phyloP scores from a whole-genome alignment of 73 alveolate species.

The Breviolum minutum region DNA sequence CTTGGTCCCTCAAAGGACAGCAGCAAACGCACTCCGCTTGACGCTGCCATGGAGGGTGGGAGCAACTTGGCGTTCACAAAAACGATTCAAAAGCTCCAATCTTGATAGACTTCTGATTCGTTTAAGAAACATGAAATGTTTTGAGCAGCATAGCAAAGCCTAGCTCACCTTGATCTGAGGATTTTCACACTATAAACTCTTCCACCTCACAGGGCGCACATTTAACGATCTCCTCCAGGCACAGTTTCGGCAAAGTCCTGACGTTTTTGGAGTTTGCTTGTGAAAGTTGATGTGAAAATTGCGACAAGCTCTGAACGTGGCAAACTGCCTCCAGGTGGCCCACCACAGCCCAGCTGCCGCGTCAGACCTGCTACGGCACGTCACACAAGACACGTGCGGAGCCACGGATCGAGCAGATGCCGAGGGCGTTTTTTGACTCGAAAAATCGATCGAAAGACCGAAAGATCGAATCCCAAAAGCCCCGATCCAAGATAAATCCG shows the following conservation, averaged over 20 bases:
- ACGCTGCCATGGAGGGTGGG: slow-evolving; percentile 73
- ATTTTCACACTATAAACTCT: slow-evolving; percentile 67
- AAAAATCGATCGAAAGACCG: neutral
- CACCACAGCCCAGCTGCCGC: slow-evolving; percentile 54
- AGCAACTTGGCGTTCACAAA: neutral
- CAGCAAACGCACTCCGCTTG: slow-evolving; percentile 18
- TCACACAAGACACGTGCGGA: neutral
- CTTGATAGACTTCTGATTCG: neutral
- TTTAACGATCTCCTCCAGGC: slow-evolving; percentile 59
- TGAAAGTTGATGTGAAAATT: too few species aligned
- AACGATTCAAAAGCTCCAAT: neutral
- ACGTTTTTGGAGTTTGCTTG: neutral
- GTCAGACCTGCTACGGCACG: slow-evolving; percentile 33
- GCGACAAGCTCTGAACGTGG: neutral
- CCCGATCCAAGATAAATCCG: neutral
- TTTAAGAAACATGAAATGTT: neutral
- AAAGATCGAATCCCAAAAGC: neutral
- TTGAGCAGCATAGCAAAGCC: neutral
- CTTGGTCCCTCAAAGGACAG: neutral
- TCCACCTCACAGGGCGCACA: slow-evolving; percentile 75
- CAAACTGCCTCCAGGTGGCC: slow-evolving; percentile 17
- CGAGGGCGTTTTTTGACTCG: too few species aligned
- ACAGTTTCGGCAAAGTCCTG: neutral
- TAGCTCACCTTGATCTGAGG: neutral
- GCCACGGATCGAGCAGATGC: neutral